Conservation (phyloP, 2,329 filamentous ascomycete genomes). For the Coniella vitis region DNA sequence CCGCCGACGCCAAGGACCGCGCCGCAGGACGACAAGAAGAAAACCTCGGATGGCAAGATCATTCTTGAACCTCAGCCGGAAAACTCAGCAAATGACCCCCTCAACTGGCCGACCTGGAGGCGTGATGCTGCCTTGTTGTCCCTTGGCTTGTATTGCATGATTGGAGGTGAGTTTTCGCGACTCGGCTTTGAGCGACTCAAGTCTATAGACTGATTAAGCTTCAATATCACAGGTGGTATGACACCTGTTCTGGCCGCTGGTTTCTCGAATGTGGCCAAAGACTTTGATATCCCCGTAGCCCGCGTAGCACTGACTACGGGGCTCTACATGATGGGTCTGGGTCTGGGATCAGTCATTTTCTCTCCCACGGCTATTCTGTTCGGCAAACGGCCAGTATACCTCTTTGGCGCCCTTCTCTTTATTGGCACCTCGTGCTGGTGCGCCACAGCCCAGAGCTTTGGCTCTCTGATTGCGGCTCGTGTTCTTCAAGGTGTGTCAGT, state of each 20-base stretch:
- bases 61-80: slow-evolving; percentile 90
- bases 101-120: slow-evolving; percentile 84
- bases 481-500: slow-evolving; percentile 85
- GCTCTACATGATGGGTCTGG: slow-evolving; percentile 89
- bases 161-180: slow-evolving; percentile 48
- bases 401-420: slow-evolving; percentile 71
- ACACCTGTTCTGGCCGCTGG: slow-evolving; percentile 86
- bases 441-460: slow-evolving; percentile 72
- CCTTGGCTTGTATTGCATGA: slow-evolving; percentile 85
- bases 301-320: slow-evolving; percentile 81
- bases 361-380: slow-evolving; percentile 87
- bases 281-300: slow-evolving; percentile 59
- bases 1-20: slow-evolving; percentile 19
- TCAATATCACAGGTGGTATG: slow-evolving; percentile 56
- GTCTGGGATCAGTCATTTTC: slow-evolving; percentile 74
- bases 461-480: slow-evolving; percentile 71
- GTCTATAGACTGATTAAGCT: neutral
- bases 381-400: slow-evolving; percentile 87
- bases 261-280: slow-evolving; percentile 70
- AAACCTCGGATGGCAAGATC: slow-evolving; percentile 72
- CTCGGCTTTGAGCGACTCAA: neutral
- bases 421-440: slow-evolving; percentile 75
- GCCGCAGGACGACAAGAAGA: slow-evolving; percentile 44
- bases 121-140: slow-evolving; percentile 74
- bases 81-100: slow-evolving; percentile 79